phyloP scores from a whole-genome alignment of 2,329 filamentous ascomycete genomes.

The Pseudopyricularia javanii region DNA sequence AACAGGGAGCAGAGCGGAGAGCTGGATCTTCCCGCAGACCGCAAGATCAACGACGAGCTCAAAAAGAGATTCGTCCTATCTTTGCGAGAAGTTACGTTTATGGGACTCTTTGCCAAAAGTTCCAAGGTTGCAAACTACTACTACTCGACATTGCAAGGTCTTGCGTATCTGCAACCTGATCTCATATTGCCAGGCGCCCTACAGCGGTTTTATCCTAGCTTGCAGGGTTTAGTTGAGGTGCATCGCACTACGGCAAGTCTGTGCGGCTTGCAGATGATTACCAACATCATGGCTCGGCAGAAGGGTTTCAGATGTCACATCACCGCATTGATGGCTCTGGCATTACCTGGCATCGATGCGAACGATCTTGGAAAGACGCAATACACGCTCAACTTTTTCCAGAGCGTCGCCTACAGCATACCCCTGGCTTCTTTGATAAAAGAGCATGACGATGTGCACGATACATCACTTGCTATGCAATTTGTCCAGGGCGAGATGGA shows the following conservation, averaged over 20 bases:
- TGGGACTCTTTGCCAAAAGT: slow-evolving; percentile 97
- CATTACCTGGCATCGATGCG: slow-evolving; percentile 89
- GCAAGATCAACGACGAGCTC: slow-evolving; percentile 66
- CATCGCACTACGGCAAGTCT: slow-evolving; percentile 92
- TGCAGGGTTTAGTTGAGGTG: slow-evolving; percentile 94
- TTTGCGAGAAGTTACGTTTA: slow-evolving; percentile 86
- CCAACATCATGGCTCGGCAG: slow-evolving; percentile 78
- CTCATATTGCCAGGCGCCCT: slow-evolving; percentile 86
- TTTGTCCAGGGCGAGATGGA: slow-evolving; percentile 96
- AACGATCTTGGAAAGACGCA: slow-evolving; percentile 96
- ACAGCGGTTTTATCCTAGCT: slow-evolving; percentile 90
- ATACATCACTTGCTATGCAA: slow-evolving; percentile 68
- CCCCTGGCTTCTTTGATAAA: slow-evolving; percentile 75
- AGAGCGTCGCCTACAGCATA: slow-evolving; percentile 91
- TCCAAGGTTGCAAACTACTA: slow-evolving; percentile 85
- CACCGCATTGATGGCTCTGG: slow-evolving; percentile 83
- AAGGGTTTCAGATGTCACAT: slow-evolving; percentile 97
- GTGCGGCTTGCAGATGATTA: slow-evolving; percentile 81
- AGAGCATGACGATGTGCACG: slow-evolving; percentile 54
- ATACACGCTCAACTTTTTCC: slow-evolving; percentile 88
- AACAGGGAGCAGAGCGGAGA: slow-evolving; percentile 91
- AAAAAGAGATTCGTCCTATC: slow-evolving; percentile 84
- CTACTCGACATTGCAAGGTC: slow-evolving; percentile 74
- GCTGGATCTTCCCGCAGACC: slow-evolving; percentile 70
- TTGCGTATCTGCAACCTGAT: slow-evolving; percentile 83